Evolutionary conservation across 2,329 filamentous ascomycete species (phyloP), one percentile per base, ranked within the genome.

Genomic region (Cordyceps militaris): DNA sequence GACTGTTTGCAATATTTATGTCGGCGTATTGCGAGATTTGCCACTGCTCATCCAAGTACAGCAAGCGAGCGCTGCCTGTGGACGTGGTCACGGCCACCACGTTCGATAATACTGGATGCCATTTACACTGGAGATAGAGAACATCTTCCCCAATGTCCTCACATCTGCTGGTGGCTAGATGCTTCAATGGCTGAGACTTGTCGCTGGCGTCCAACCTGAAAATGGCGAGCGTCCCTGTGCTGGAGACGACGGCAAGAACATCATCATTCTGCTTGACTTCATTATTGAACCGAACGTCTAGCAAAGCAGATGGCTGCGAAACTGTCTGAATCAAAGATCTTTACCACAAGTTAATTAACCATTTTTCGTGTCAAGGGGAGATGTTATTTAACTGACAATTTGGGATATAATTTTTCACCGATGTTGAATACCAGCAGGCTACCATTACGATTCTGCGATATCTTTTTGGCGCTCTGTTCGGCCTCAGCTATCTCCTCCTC

Each of bases 231-330:
- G 80, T 79, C 0, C 87, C 89, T 0, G 87, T 89, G 61, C 91
- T 96, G 1, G 88, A 89, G 9, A 90, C 89, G 3, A 87, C 84
- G 10, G 85, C 91, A 55, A 96, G 79, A 3, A 88, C 73, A 30
- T 79, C 77, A 51, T 71, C 73, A 8, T 65, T 65, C 55, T 76
- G 69, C 2, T 66, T 62, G 53, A 72, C 67, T 1, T 44, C 56
- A 14, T 81, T 83, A 60, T 86, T 83, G 70, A 97, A 97, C 64
- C 92, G 89, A 30, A 97, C 76, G 68, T 97, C 92, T 55, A 97
- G 80, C 28, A 97, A 80, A 6, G 90, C 92, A 54, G 85, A 90
- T 4, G 84, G 80, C 23, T 88, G 84, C 5, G 75, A 66, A 4
- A 86, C 62, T 1, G 80, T 86, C 66, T 89, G 82, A 4, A 86